Base-by-base conservation (phyloP, 371 early-diverging fungal species). In the Syncephalastrum racemosum region DNA sequence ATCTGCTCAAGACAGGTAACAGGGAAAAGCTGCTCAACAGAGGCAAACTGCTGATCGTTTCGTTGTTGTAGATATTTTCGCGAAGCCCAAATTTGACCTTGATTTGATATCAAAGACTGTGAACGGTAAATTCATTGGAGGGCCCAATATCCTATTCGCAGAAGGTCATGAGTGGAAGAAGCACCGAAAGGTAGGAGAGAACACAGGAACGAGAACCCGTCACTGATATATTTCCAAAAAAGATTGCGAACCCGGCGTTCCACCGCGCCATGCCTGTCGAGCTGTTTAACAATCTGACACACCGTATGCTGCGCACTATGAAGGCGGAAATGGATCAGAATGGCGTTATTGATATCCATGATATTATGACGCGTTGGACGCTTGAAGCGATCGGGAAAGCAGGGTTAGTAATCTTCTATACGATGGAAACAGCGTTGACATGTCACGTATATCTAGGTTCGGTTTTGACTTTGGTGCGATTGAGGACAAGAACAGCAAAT, bases 201-300 rank as follows among this genome's bases (percentile, higher is more conserved):
- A 14, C 19, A 23, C 0, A 19, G 46, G 1, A 14, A 8, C 19
- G 15, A 47, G 47, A 47, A 24, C n/a, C 18, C 5, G 14, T 22
- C 19, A n/a, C 4, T 48, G 39, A 56, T 39, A 13, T 4, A 1
- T 31, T 24, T 19, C 2, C 46, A 12, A 13, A 46, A 45, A 46
- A 59, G 61, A 55, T 60, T n/a, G 55, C 50, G 41, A 55, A 60
- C 39, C 61, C 54, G 5, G 64, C 56, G 8, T 64, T 64, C 31
- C 59, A 59, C n/a, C 46, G 64, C 23, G 53, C 64, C 2, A 59
- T 64, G 59, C 64, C 64, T 36, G 64, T 59, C 20, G 52, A 56
- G 16, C 42, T 54, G 4, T 64, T 64, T 47, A 57, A 42, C 10
- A n/a, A 44, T 1, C 25, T 60, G 12, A 52, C 56, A 1, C 19